Percentiles rank a stretch among this genome's conserved stretches.
These are phyloP conservation scores for Handroanthus guayacan DNA, from an alignment of 257 asterid genomes.

Conservation along the genomic window DNA sequence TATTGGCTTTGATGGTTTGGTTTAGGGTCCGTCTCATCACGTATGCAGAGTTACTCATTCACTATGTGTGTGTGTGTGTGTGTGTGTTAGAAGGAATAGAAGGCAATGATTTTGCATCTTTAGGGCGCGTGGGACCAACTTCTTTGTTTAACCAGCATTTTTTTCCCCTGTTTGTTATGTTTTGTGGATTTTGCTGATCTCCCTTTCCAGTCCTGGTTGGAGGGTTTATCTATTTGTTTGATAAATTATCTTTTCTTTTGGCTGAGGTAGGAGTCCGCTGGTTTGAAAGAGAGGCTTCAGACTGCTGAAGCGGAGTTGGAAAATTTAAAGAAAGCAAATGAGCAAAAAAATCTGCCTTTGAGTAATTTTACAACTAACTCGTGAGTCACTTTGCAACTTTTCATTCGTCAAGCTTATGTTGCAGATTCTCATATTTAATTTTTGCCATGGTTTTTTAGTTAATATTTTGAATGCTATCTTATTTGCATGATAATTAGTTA, in stretches of 20 bases:
- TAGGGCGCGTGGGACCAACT: not conserved
- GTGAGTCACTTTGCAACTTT: slow-evolving; percentile 54
- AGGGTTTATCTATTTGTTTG: slow-evolving; percentile 15
- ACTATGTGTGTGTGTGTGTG: not conserved
- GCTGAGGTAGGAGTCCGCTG: slow-evolving; percentile 61
- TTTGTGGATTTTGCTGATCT: not conserved
- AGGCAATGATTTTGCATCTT: slow-evolving; percentile 24
- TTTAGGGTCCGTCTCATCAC: not conserved
- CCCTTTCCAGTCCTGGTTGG: not conserved
- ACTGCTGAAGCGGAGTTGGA: slow-evolving; percentile 61
- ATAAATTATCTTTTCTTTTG: slow-evolving; percentile 20
- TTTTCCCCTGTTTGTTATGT: not conserved
- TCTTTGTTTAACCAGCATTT: not conserved
- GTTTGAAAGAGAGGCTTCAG: slow-evolving; percentile 66
- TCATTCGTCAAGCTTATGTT: slow-evolving; percentile 8
- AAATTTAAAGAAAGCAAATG: slow-evolving; percentile 58
- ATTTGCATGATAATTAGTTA: slow-evolving; percentile 4
- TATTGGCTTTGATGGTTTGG: not conserved
- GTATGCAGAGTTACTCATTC: not conserved
- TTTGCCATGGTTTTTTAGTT: not conserved
- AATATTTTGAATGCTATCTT: not conserved
- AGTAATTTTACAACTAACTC: slow-evolving; percentile 56
- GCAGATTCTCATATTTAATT: not conserved
- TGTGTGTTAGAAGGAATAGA: slow-evolving; percentile 1
- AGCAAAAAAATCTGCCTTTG: slow-evolving; percentile 57